Conservation (phyloP, 1,284 basidiomycete species). For the Ceratobasidium sp. region DNA sequence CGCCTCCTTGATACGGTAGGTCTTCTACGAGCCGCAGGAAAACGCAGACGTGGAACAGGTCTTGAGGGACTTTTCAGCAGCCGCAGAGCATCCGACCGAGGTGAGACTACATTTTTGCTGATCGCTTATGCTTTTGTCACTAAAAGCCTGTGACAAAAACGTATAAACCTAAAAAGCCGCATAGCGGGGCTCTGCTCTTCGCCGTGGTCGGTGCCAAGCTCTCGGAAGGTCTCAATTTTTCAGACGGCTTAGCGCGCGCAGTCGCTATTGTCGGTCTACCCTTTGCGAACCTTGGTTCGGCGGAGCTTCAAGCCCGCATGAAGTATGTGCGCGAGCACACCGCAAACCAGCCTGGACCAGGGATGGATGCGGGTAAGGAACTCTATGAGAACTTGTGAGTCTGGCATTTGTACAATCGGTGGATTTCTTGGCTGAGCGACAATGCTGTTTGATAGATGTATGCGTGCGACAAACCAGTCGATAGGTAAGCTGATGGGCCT, state of each 20-base stretch:
- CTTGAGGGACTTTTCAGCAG: conserved; percentile 73
- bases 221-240: conserved; percentile 96
- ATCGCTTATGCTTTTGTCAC: not conserved
- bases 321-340: conserved; percentile 70
- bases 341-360: not conserved
- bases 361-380: conserved; percentile 78
- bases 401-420: conserved; percentile 58
- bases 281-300: conserved; percentile 90
- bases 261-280: conserved; percentile 92
- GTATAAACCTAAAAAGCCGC: conserved; percentile 47
- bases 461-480: conserved; percentile 85
- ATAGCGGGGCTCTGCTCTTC: conserved; percentile 77
- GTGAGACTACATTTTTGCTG: conserved; percentile 47
- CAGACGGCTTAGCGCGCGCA: conserved; percentile 85
- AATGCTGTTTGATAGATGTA: conserved; percentile 43
- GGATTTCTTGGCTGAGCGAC: not conserved
- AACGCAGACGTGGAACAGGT: conserved; percentile 77
- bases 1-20: conserved; percentile 54
- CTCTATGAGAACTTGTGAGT: conserved; percentile 95
- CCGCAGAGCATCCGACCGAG: conserved; percentile 57
- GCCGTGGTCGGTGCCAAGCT: conserved; percentile 97
- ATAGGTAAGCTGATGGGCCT: conserved; percentile 70
- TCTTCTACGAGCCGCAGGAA: conserved; percentile 89
- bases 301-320: conserved; percentile 91
- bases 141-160: not conserved